Conservation (phyloP, 192 early-diverging fungal genomes). For the Gaertneriomyces sp. region DNA sequence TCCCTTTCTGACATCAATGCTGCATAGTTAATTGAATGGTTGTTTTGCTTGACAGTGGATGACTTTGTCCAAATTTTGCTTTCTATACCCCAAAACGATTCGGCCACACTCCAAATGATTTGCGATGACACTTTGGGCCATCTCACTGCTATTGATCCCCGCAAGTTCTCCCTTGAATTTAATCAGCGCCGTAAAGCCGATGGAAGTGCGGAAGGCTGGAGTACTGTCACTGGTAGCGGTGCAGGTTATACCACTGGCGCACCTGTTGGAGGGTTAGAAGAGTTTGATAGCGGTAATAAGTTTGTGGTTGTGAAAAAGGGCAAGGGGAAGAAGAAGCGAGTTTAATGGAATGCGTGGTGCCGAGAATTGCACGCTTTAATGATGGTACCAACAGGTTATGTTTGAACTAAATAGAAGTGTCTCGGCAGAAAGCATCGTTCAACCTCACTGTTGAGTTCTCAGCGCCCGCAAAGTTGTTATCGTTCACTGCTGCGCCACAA, state of each 20-base stretch:
- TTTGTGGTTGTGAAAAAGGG: conserved; percentile 46
- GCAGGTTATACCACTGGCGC: background rate
- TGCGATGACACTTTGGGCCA: conserved; percentile 56
- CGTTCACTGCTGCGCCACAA: no score
- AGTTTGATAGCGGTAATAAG: conserved; percentile 37
- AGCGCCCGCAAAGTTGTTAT: no score
- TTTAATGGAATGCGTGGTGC: no score
- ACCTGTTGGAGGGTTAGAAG: conserved; percentile 12
- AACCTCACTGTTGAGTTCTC: no score
- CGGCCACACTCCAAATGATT: conserved; percentile 39
- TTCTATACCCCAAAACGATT: conserved; percentile 38
- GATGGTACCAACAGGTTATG: no score
- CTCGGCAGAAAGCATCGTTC: no score
- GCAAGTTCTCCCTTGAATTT: conserved; percentile 56
- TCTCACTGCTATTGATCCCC: conserved; percentile 54
- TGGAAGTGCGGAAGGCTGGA: conserved; percentile 28
- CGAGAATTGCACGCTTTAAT: no score
- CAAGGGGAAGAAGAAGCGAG: conserved; percentile 38
- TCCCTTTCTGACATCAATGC: background rate
- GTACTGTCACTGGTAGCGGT: conserved; percentile 8
- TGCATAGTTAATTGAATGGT: background rate
- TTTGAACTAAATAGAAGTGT: no score
- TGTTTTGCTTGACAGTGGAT: conserved; percentile 40
- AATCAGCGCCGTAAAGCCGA: conserved; percentile 40
- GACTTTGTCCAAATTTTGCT: conserved; percentile 54